A percentile compares a stretch with the other conserved stretches of the same genome.
Conservation (phyloP, 1,284 basidiomycete genomes). For the Ganoderma boninense region DNA sequence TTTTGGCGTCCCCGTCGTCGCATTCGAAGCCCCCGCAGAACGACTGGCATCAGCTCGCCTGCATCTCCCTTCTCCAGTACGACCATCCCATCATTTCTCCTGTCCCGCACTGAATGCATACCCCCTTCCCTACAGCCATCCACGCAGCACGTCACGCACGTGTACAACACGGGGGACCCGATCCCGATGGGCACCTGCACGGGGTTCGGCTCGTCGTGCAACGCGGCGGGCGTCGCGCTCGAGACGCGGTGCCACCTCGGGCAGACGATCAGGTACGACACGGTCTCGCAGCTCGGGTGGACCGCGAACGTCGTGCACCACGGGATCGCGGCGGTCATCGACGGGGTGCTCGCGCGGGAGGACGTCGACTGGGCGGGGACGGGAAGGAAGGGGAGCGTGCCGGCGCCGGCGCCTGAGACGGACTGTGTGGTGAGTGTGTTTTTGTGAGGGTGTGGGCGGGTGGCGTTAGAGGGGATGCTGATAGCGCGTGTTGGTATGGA, state of each 20-base stretch:
- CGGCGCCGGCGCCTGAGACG: conserved; percentile 42
- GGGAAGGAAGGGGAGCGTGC: conserved; percentile 30
- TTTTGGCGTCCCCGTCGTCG: conserved; percentile 89
- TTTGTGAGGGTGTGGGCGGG: conserved; percentile 14
- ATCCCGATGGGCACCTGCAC: conserved; percentile 86
- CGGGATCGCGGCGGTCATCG: conserved; percentile 81
- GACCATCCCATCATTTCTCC: conserved; percentile 29
- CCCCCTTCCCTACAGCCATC: conserved; percentile 60
- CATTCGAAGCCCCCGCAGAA: conserved; percentile 94
- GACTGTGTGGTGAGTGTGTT: conserved; percentile 48
- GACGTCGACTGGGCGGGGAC: conserved; percentile 59
- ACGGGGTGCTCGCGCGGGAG: conserved; percentile 70
- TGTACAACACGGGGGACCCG: conserved; percentile 90
- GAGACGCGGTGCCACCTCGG: conserved; percentile 81
- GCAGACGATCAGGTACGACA: conserved; percentile 82
- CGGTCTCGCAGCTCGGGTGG: conserved; percentile 88
- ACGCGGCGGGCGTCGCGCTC: conserved; percentile 79
- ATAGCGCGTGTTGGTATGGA: not conserved
- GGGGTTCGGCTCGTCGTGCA: conserved; percentile 75
- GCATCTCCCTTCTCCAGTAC: conserved; percentile 86
- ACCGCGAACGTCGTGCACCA: conserved; percentile 83
- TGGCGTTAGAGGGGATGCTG: not conserved
- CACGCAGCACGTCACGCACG: conserved; percentile 78
- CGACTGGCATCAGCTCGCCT: conserved; percentile 86
- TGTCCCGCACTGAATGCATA: not conserved